Evolutionary conservation across 208 protist genomes (phyloP).

Genomic region (Trypanosoma vivax): DNA sequence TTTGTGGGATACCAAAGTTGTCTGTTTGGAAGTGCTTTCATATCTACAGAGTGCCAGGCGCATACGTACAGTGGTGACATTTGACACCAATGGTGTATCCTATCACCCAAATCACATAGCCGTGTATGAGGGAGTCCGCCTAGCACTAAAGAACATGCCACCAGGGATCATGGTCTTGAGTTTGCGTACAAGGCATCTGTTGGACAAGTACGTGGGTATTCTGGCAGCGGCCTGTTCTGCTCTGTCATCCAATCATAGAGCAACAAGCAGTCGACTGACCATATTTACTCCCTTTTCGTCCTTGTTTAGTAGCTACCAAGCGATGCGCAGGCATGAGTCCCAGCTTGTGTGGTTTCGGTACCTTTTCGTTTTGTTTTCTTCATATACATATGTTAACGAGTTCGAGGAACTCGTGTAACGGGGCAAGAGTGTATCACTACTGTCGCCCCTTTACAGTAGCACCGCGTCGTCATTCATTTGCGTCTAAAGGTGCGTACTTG

Average conservation of each 20-base stretch:
- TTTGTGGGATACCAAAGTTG: constrained; percentile 47
- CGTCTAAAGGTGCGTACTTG: too few species aligned
- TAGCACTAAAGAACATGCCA: constrained; percentile 56
- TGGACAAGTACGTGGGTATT: constrained; percentile 64
- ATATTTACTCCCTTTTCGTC: constrained; percentile 45
- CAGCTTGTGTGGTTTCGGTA: constrained; percentile 97
- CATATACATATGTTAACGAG: constrained; percentile 94
- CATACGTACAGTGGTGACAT: constrained; percentile 91
- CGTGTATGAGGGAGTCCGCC: constrained; percentile 70
- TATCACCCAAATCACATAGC: constrained; percentile 95
- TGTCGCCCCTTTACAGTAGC: not conserved
- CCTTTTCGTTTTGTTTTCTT: constrained; percentile 93
- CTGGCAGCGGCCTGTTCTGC: constrained; percentile 5
- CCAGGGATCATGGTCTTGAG: constrained; percentile 65
- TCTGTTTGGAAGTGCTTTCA: constrained; percentile 45
- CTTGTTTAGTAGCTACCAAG: constrained; percentile 41
- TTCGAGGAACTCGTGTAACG: constrained; percentile 23
- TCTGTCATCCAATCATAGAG: not conserved
- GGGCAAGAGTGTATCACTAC: not conserved
- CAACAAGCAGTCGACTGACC: constrained; percentile 18
- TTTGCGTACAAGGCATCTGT: constrained; percentile 42
- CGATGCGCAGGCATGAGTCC: constrained; percentile 86
- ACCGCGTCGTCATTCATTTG: too few species aligned
- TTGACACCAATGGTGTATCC: constrained; percentile 92
- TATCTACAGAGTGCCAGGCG: constrained; percentile 52